These are phyloP conservation scores for Saturnispora kantuleensis DNA, from an alignment of 805 yeast species.

Conservation along the genomic window DNA sequence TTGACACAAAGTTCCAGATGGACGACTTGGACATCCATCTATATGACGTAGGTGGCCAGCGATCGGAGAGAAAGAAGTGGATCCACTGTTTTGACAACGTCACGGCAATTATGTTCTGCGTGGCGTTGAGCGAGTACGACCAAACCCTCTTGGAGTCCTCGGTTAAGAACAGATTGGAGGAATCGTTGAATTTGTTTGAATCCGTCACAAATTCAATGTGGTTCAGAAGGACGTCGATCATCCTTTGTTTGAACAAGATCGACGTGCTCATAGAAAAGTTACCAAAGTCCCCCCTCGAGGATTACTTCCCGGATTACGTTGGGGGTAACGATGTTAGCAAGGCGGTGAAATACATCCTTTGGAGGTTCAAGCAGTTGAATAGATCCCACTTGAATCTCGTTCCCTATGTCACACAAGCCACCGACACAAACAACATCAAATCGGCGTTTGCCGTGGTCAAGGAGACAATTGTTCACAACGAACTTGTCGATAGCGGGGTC, in stretches of 20 bases:
- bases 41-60: slow-evolving; percentile 90
- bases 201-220: slow-evolving; percentile 87
- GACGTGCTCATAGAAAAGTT: slow-evolving; percentile 84
- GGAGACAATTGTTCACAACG: slow-evolving; percentile 47
- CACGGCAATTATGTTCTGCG: slow-evolving; percentile 81
- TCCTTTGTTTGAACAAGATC: slow-evolving; percentile 78
- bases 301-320: slow-evolving; percentile 79
- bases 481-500: slow-evolving; percentile 47
- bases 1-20: slow-evolving; percentile 70
- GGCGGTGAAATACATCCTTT: slow-evolving; percentile 83
- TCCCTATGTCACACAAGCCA: slow-evolving; percentile 92
- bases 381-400: slow-evolving; percentile 72
- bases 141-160: slow-evolving; percentile 73
- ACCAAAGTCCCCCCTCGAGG: slow-evolving; percentile 69
- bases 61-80: slow-evolving; percentile 96
- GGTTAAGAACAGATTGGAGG: slow-evolving; percentile 68
- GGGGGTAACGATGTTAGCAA: slow-evolving; percentile 86
- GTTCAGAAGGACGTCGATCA: slow-evolving; percentile 82
- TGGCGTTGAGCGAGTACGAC: slow-evolving; percentile 84
- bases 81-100: slow-evolving; percentile 94
- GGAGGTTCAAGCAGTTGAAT: slow-evolving; percentile 83
- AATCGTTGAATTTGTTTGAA: slow-evolving; percentile 75
- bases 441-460: slow-evolving; percentile 59
- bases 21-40: slow-evolving; percentile 56
- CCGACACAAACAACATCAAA: slow-evolving; percentile 82